Evolutionary conservation across 176 grass and related monocot genomes (phyloP).

Genomic region (Poa pratensis): DNA sequence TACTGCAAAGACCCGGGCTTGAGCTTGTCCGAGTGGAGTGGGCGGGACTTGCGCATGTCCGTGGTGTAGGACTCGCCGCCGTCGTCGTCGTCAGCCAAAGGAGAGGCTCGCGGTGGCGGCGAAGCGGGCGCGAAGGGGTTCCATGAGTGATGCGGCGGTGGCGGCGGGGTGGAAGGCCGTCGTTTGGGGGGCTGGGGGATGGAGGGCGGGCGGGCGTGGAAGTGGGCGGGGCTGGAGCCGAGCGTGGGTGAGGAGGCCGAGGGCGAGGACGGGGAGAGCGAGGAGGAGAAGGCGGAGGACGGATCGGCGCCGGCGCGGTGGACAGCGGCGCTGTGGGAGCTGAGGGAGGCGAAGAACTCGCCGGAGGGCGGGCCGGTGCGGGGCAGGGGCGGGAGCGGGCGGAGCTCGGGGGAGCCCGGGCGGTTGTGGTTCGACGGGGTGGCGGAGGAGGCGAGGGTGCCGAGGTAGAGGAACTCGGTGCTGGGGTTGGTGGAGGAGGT

Average conservation of each 20-base stretch:
- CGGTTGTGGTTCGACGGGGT: background rate
- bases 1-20: conserved; percentile 73
- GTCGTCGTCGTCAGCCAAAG: background rate
- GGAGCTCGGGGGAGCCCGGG: conserved; percentile 60
- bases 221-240: conserved; percentile 50
- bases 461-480: conserved; percentile 72
- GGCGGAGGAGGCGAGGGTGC: conserved; percentile 52
- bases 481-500: conserved; percentile 59
- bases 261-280: conserved; percentile 46
- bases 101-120: background rate
- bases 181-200: conserved; percentile 53
- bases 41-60: conserved; percentile 48
- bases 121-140: conserved; percentile 47
- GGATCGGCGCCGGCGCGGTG: conserved; percentile 21
- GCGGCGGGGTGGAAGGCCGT: conserved; percentile 16
- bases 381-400: conserved; percentile 44
- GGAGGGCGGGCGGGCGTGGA: conserved; percentile 46
- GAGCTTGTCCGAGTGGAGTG: conserved; percentile 72
- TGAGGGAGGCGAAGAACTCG: conserved; percentile 40
- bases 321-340: background rate
- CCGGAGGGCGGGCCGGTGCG: background rate
- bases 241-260: conserved; percentile 52
- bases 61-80: conserved; percentile 1
- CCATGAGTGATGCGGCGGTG: conserved; percentile 28
- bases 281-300: conserved; percentile 43